Evolutionary conservation across 2,329 filamentous ascomycete species (phyloP).

Genomic region (Aspergillus sp.): DNA sequence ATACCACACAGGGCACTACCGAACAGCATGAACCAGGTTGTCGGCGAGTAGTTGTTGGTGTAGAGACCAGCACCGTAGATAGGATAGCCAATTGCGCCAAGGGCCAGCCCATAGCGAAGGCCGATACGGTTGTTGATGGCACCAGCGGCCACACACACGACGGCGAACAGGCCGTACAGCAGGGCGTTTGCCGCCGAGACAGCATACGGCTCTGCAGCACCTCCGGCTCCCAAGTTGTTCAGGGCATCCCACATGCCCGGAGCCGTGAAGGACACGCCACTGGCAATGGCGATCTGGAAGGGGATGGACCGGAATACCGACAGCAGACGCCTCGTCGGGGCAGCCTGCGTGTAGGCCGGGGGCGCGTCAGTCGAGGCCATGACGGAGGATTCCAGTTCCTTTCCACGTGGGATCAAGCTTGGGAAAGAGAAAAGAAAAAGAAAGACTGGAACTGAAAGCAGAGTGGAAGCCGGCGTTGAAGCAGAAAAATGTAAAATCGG

Average conservation of each 20-base stretch:
- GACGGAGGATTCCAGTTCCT: neutral
- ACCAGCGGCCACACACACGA: slow-evolving; percentile 12
- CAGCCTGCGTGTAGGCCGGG: neutral
- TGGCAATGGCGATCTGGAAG: slow-evolving; percentile 15
- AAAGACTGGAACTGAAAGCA: no score
- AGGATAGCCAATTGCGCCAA: slow-evolving; percentile 11
- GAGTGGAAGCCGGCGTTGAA: no score
- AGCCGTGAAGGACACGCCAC: slow-evolving; percentile 13
- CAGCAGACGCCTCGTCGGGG: neutral
- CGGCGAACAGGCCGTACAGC: slow-evolving; percentile 10
- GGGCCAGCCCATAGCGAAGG: slow-evolving; percentile 7
- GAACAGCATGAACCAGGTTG: slow-evolving; percentile 14
- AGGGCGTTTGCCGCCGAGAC: slow-evolving; percentile 11
- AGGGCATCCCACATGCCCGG: slow-evolving; percentile 15
- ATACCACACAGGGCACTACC: slow-evolving; percentile 12
- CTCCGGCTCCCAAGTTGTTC: slow-evolving; percentile 14
- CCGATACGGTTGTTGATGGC: slow-evolving; percentile 16
- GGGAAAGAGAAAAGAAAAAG: no score
- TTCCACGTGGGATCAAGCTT: no score
- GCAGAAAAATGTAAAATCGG: no score
- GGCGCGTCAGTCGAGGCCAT: neutral
- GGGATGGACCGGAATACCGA: slow-evolving; percentile 10
- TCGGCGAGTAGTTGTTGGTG: slow-evolving; percentile 12
- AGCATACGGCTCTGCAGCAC: slow-evolving; percentile 13
- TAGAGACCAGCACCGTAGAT: slow-evolving; percentile 14